Base-by-base conservation (phyloP, 2,329 filamentous ascomycete genomes). In the Bertia moriformis region DNA sequence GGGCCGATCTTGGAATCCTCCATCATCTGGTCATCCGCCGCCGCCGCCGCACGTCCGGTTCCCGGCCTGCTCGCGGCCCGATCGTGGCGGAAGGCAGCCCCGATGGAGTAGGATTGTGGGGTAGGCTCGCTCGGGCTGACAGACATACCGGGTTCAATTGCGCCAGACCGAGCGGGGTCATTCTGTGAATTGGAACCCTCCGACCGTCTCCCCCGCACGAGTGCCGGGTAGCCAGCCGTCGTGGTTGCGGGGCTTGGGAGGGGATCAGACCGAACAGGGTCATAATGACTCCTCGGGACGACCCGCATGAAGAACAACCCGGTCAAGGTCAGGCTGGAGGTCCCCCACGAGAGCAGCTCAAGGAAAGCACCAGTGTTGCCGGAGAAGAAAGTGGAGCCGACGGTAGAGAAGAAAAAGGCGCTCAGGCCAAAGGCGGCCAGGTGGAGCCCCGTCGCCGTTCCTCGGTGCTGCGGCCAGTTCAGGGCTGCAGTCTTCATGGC, bases 391-490 rank as follows among this genome's bases (percentile, higher is more conserved):
- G 91, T 53, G 14, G 77, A 74, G 18, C 86, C 84, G 22, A 93
- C 60, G 2, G 79, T 69, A 0, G 91, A 89, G 62, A 95, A 98
- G 65, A 96, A 93, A 61, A 96, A 91, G 40, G 91, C 91, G 54
- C 88, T 95, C 41, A 98, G 63, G 3, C 91, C 91, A 53, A 96
- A 96, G 3, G 85, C 88, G 41, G 91, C 85, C 40, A 96, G 61
- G 4, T 91, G 89, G 49, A 96, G 91, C 1, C 87, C 88, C 4
- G 91, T 96, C 4, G 91, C 89, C 3, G 89, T 94, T 41, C 91
- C 91, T 45, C 91, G 75, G 55, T 93, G 82, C 42, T 80, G 73
- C 12, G 89, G 89, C 76, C 88, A 95, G 59, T 95, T 95, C 46
- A 91, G 70, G 10, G 88, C 88, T 38, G 83, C 88, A 54, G 65